Conservation (phyloP, 2,329 filamentous ascomycete genomes). For the Nothophaeocryptopus gaeumannii region DNA sequence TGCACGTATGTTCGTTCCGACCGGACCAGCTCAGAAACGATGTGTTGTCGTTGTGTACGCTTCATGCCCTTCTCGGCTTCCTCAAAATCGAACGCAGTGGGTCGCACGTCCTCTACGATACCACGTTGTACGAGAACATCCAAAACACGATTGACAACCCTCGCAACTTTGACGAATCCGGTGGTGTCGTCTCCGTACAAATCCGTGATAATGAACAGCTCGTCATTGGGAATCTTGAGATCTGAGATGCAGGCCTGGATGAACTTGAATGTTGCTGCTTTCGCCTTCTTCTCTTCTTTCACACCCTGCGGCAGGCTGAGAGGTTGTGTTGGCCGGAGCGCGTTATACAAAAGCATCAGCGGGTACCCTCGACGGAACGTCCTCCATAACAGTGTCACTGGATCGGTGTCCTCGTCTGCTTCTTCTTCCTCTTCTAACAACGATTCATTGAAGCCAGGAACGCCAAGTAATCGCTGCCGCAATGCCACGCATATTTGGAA, state of each 20-base stretch:
- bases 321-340: conserved; percentile 66
- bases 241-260: conserved; percentile 84
- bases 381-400: conserved; percentile 87
- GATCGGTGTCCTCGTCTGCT: conserved; percentile 66
- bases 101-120: conserved; percentile 59
- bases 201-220: conserved; percentile 90
- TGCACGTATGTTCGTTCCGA: conserved; percentile 98
- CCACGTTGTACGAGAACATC: conserved; percentile 79
- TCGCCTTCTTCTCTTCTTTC: conserved; percentile 72
- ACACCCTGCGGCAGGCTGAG: conserved; percentile 51
- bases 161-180: conserved; percentile 94
- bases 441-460: conserved; percentile 77
- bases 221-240: conserved; percentile 71
- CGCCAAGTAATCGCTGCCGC: conserved; percentile 74
- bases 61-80: conserved; percentile 46
- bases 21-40: conserved; percentile 86
- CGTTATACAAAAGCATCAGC: conserved; percentile 85
- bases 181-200: conserved; percentile 92
- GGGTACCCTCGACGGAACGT: conserved; percentile 81
- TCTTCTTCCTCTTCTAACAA: conserved; percentile 70
- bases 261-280: conserved; percentile 89
- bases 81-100: conserved; percentile 56
- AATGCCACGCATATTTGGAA: conserved; percentile 93
- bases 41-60: conserved; percentile 75
- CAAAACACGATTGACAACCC: conserved; percentile 87